phyloP scores from a whole-genome alignment of 306 rosid genomes.

The Carpinus viminea region DNA sequence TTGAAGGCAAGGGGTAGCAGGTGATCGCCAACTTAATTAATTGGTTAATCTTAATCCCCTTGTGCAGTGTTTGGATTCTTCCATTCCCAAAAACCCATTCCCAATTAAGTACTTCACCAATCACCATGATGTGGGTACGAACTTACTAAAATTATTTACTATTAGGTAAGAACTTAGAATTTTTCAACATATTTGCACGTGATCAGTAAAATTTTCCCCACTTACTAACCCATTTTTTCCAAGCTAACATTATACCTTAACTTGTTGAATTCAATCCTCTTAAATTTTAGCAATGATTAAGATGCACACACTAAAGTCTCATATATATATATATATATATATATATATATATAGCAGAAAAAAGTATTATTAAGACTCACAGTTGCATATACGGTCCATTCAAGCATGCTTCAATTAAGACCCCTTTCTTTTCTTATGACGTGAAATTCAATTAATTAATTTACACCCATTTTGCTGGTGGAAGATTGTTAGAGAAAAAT shows the following conservation, averaged over 20 bases:
- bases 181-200: no score
- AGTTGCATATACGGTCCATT: constrained; percentile 14
- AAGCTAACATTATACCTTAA: not conserved
- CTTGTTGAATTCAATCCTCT: not conserved
- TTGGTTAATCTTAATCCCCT: no score
- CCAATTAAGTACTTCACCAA: no score
- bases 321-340: not conserved
- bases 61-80: no score
- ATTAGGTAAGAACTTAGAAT: no score
- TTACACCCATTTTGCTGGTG: constrained; percentile 18
- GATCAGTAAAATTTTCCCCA: not conserved
- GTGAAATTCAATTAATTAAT: not conserved
- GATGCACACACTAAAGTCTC: not conserved
- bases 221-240: not conserved
- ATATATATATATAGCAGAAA: not conserved
- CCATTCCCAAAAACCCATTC: no score
- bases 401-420: constrained; percentile 8
- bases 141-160: no score
- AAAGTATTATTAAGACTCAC: not conserved
- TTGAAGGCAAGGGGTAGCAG: not conserved
- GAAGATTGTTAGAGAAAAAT: not conserved
- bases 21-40: no score
- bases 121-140: no score
- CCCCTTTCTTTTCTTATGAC: constrained; percentile 3
- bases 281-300: no score